A percentile compares a stretch with the other conserved stretches of the same genome.
phyloP scores from a whole-genome alignment of 2,329 filamentous ascomycete species.

The Incumbomyces delicatus region DNA sequence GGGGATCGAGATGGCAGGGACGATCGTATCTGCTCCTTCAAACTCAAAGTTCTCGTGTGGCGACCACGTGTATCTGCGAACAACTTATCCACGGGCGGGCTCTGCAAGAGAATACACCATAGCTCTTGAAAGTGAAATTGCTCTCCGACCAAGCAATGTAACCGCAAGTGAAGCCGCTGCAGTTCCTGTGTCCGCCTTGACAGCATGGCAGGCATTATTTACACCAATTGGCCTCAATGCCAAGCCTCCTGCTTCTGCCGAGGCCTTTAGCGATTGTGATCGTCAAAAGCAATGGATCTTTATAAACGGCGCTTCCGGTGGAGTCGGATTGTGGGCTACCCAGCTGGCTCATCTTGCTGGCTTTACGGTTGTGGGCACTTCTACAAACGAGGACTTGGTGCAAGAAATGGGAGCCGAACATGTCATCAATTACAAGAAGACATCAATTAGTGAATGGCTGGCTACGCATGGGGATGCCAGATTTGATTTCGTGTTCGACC shows the following conservation, averaged over 20 bases:
- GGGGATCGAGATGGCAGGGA: constrained; percentile 35
- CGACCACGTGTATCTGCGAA: constrained; percentile 29
- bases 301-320: constrained; percentile 35
- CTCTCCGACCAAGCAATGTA: constrained; percentile 25
- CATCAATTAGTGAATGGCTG: not conserved
- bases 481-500: constrained; percentile 37
- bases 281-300: constrained; percentile 24
- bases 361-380: constrained; percentile 28
- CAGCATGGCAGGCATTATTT: constrained; percentile 36
- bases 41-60: constrained; percentile 29
- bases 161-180: constrained; percentile 29
- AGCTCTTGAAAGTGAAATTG: constrained; percentile 27
- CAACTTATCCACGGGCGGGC: constrained; percentile 27
- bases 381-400: constrained; percentile 31
- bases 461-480: not conserved
- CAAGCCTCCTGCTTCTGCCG: too few relatives aligned
- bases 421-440: constrained; percentile 31
- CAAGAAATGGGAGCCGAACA: constrained; percentile 30
- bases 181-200: constrained; percentile 31
- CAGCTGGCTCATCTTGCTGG: constrained; percentile 32
- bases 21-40: constrained; percentile 27
- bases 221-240: constrained; percentile 18
- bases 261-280: constrained; percentile 13
- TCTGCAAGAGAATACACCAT: constrained; percentile 30
- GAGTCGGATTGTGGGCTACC: constrained; percentile 35